Evolutionary conservation across 1,284 basidiomycete genomes (phyloP).

Genomic region (Pseudozyma hubeiensis): DNA sequence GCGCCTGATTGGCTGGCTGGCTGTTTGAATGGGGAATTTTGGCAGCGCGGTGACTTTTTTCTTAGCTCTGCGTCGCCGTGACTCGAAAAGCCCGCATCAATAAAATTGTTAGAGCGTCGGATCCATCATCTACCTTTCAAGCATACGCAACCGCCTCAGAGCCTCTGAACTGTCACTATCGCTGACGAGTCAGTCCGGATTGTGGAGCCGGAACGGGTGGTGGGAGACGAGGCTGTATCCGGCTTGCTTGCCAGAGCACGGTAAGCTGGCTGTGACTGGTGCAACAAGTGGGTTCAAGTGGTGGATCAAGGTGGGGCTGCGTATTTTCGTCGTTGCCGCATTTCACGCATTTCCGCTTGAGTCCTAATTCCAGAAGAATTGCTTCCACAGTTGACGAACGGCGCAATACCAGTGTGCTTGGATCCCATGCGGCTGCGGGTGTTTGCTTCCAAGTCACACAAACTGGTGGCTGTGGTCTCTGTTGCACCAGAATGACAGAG

Average conservation of each 20-base stretch:
- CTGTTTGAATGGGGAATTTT: neutral
- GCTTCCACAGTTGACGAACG: neutral
- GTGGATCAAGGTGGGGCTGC: neutral
- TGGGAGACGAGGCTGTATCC: too few species aligned
- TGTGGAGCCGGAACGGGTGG: too few species aligned
- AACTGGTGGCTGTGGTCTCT: too few species aligned
- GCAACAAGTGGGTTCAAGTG: neutral
- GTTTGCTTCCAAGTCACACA: too few species aligned
- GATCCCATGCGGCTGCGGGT: too few species aligned
- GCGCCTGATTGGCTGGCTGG: constrained; percentile 20
- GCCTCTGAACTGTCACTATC: too few species aligned
- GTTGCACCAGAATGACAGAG: too few species aligned
- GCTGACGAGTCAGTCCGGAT: too few species aligned
- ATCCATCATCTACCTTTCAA: too few species aligned
- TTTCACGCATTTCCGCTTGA: constrained; percentile 24
- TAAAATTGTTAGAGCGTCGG: neutral
- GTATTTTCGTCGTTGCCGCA: constrained; percentile 21
- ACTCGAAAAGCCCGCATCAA: constrained; percentile 1
- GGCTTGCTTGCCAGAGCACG: too few species aligned
- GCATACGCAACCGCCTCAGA: too few species aligned
- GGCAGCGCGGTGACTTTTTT: constrained; percentile 9
- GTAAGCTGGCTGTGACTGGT: neutral
- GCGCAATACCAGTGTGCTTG: constrained; percentile 5
- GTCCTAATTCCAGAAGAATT: constrained; percentile 33
- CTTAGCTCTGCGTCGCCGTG: neutral